Base-by-base conservation (phyloP, 2,329 filamentous ascomycete species). In the Aureobasidium musti region DNA sequence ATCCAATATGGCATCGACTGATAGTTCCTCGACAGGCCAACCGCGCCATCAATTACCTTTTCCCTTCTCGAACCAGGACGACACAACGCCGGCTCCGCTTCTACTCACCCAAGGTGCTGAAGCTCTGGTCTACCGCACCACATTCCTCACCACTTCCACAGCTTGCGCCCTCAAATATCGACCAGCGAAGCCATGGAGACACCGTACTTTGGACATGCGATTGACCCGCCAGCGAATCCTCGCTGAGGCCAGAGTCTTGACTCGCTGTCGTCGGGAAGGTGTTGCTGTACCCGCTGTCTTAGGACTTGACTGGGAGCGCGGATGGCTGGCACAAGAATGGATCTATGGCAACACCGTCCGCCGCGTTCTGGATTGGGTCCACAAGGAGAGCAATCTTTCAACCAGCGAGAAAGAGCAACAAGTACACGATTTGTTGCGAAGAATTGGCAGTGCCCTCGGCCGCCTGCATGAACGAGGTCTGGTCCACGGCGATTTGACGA, bases 31-130 rank as follows among this genome's bases (percentile, higher is more conserved):
- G 23, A 54, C 61, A 13, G 61, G n/a, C 2, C 49, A 56, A 37
- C 11, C 26, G n/a, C 61, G 33, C n/a, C 61, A 65, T 11, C 30
- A 47, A 11, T 7, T 91, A 69, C 89, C 89, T 43, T 78, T 82
- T 39, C 84, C 89, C 71, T 89, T 92, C 78, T 82, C 87, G 80
- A 84, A 85, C 76, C 81, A 84, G 69, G 81, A 86, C 45, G 68
- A 69, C 26, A 45, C 35, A 1, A 53, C 64, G 1, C 45, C 43
- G n/a, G 77, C 82, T 71, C 78, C 85, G 57, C 87, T 91, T 69
- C 90, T 97, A 74, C 86, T 98, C 72, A 89, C 91, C 67, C 95
- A 98, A 83, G 95, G 95, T 79, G 95, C 95, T 76, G 95, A 99
- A 86, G 93, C 91, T 68, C 91, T 94, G 70, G 87, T 99, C 75